phyloP scores from a whole-genome alignment of 2,329 filamentous ascomycete species.

The Hymenotorrendiella dingleyae region DNA sequence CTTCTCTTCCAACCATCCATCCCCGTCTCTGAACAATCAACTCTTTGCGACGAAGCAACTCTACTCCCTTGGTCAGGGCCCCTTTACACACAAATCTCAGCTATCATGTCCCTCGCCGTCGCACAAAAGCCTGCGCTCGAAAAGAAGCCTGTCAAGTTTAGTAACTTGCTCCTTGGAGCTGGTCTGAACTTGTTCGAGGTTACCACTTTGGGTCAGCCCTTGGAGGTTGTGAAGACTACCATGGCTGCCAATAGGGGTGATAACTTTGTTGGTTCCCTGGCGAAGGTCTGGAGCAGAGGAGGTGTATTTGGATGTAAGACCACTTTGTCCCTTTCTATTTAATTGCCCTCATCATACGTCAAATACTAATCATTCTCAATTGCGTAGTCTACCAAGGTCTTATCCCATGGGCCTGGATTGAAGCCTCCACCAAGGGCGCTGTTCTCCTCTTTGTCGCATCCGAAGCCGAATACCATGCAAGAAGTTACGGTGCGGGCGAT shows the following conservation, averaged over 20 bases:
- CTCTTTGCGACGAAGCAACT: conserved; percentile 73
- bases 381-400: conserved; percentile 92
- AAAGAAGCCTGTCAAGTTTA: conserved; percentile 99
- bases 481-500: conserved; percentile 72
- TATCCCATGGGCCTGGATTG: conserved; percentile 99
- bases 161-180: conserved; percentile 70
- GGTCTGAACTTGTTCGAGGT: conserved; percentile 38
- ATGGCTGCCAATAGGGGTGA: conserved; percentile 97
- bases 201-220: conserved; percentile 63
- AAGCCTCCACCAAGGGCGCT: conserved; percentile 98
- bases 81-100: conserved; percentile 48
- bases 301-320: conserved; percentile 86
- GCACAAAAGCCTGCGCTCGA: conserved; percentile 55
- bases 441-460: conserved; percentile 98
- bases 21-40: neutral
- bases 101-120: conserved; percentile 57
- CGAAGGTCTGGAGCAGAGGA: conserved; percentile 88
- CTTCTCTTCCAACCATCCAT: conserved; percentile 1
- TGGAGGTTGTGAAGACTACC: conserved; percentile 99
- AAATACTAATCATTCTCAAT: neutral
- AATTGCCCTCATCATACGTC: neutral
- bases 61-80: conserved; percentile 98
- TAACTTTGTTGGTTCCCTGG: conserved; percentile 74
- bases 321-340: neutral
- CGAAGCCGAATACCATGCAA: conserved; percentile 94